A percentile compares a stretch with the other conserved stretches of the same genome.
phyloP scores from a whole-genome alignment of 805 yeast genomes.

The Metschnikowia anglica region DNA sequence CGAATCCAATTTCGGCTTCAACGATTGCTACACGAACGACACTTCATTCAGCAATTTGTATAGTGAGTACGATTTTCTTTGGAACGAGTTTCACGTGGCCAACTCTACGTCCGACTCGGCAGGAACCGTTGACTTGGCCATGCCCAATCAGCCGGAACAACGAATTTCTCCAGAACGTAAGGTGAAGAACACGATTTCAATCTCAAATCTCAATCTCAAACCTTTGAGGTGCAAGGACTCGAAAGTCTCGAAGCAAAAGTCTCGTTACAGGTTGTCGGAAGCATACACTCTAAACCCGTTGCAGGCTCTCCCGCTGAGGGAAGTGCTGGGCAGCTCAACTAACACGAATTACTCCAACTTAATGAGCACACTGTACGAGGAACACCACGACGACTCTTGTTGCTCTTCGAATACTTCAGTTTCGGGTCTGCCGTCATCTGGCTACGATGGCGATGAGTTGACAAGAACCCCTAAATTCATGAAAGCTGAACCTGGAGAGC shows the following conservation, averaged over 20 bases:
- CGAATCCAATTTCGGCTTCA: slow-evolving; percentile 32
- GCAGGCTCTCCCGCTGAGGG: slow-evolving; percentile 20
- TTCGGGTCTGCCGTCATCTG: slow-evolving; percentile 5
- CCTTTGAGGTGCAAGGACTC: slow-evolving; percentile 38
- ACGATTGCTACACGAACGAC: slow-evolving; percentile 34
- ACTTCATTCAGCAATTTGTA: slow-evolving; percentile 30
- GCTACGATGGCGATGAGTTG: background rate
- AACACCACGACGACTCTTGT: background rate
- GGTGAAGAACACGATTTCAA: slow-evolving; percentile 27
- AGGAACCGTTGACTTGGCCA: background rate
- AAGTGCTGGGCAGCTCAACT: slow-evolving; percentile 18
- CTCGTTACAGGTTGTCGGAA: slow-evolving; percentile 39
- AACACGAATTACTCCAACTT: slow-evolving; percentile 17
- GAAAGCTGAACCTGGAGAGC: background rate
- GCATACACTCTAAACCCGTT: slow-evolving; percentile 40
- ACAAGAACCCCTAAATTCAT: slow-evolving; percentile 7
- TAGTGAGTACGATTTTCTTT: slow-evolving; percentile 29
- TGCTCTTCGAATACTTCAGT: slow-evolving; percentile 5
- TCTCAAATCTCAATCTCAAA: slow-evolving; percentile 38
- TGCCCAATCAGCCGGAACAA: background rate
- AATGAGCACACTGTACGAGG: slow-evolving; percentile 12
- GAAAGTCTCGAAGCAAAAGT: slow-evolving; percentile 39
- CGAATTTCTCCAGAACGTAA: background rate
- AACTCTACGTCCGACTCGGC: slow-evolving; percentile 1
- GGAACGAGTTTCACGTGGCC: slow-evolving; percentile 18